A percentile compares a stretch with the other conserved stretches of the same genome.
These are phyloP conservation scores for Phlegmacium glaucopus DNA, from an alignment of 768 basidiomycete species.

Conservation along the genomic window DNA sequence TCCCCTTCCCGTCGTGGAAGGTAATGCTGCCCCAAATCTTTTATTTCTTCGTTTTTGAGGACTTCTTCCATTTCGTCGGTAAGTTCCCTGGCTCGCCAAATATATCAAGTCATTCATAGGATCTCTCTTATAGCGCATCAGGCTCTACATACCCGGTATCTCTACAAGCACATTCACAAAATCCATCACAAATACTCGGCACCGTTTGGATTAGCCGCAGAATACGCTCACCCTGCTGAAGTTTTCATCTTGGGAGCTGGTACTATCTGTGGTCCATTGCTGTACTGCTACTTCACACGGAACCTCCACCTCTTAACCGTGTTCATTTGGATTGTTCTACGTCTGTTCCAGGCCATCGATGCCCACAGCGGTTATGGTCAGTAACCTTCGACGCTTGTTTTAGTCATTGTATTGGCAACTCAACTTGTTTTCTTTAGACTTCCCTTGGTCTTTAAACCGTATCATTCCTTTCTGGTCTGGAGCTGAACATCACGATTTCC, in stretches of 20 bases:
- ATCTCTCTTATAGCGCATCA: conserved; percentile 63
- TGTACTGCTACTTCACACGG: conserved; percentile 74
- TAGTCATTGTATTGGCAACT: not conserved
- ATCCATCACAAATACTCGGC: conserved; percentile 97
- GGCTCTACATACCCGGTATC: conserved; percentile 75
- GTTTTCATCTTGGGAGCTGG: conserved; percentile 93
- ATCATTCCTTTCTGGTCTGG: conserved; percentile 96
- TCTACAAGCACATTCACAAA: conserved; percentile 95
- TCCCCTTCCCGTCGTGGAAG: conserved; percentile 79
- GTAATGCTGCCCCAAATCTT: conserved; percentile 74
- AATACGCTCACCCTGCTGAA: conserved; percentile 97
- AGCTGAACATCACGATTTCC: conserved; percentile 97
- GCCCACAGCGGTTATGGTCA: conserved; percentile 94
- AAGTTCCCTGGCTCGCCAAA: conserved; percentile 14
- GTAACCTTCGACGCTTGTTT: conserved; percentile 12
- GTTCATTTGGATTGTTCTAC: conserved; percentile 89
- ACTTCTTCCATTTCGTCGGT: conserved; percentile 91
- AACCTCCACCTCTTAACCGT: conserved; percentile 91
- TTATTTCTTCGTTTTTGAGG: conserved; percentile 94
- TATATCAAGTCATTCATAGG: conserved; percentile 4
- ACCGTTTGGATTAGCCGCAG: conserved; percentile 95
- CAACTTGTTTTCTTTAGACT: conserved; percentile 48
- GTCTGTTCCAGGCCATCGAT: conserved; percentile 96
- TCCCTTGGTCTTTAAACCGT: conserved; percentile 96
- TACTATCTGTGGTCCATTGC: conserved; percentile 82